Evolutionary conservation across 2,329 filamentous ascomycete species (phyloP), one percentile per base, ranked within the genome.

Genomic region (Pseudogymnoascus sp.): DNA sequence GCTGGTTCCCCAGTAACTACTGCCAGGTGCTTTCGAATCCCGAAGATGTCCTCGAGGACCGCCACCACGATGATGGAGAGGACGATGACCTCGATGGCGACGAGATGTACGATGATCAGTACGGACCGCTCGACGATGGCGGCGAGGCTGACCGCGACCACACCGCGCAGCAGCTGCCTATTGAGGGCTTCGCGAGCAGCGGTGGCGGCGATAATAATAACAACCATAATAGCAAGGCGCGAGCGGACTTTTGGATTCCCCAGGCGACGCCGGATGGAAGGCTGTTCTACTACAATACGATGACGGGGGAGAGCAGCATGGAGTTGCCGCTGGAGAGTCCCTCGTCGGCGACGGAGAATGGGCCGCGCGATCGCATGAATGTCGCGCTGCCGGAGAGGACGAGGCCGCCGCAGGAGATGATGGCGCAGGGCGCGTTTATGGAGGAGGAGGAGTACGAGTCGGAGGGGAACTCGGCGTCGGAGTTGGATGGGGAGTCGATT

Each of bases 1-100:
- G 95, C 74, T 99, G 95, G 95, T 99, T 99, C 75, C 95, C 95
- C 38, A 97, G 93, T 81, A 99, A 99, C 76, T 99, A 99, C 78
- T 97, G 95, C 79, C 88, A 91, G 68, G 86, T 95, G 67, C 89
- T 97, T 70, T 84, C 86, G 65, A 87, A 86, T 70, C 84, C 89
- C 60, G 89, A 91, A 69, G 90, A 96, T 66, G 80, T 89, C 31
- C 82, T 84, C 44, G 87, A 90, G 62, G 83, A 82, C 61, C 77
- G 80, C 78, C 23, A 90, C 69, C 86, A 90, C 60, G 80, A 84
- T 2, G 85, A 86, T 61, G 85, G 85, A 34, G 81, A 82, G 53
- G 84, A 86, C 12, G 79, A 82, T n/a, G 88, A 89, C 62, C 85
- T 87, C 12, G 86, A 87, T 56, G 86, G 83, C 37, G 80, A 84